phyloP scores from a whole-genome alignment of 768 basidiomycete species.

The Pleurotus eryngii region DNA sequence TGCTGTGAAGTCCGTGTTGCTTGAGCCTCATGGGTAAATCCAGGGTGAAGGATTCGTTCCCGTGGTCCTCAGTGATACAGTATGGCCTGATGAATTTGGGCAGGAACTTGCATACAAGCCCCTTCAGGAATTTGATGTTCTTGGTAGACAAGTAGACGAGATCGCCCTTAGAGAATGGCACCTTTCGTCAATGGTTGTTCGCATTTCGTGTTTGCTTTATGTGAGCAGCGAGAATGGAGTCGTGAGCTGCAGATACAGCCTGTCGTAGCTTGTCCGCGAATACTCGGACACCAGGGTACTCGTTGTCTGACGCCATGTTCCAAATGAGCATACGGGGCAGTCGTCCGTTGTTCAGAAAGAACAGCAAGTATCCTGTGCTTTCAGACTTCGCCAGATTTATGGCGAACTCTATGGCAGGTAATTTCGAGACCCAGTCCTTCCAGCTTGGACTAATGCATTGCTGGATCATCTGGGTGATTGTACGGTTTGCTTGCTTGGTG shows the following conservation, averaged over 20 bases:
- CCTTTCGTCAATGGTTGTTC: background rate
- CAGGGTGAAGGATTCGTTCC: background rate
- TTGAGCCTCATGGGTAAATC: too few relatives aligned
- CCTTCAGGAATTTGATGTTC: constrained; percentile 19
- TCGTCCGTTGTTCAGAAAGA: too few relatives aligned
- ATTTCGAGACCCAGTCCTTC: background rate
- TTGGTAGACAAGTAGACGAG: constrained; percentile 19
- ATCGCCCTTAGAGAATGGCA: constrained; percentile 1
- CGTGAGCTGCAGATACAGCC: constrained; percentile 24
- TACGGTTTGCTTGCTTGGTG: constrained; percentile 23
- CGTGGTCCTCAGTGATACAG: constrained; percentile 10
- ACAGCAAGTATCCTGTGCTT: background rate
- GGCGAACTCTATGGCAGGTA: too few relatives aligned
- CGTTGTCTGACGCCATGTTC: too few relatives aligned
- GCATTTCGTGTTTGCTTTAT: background rate
- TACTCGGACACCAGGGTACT: constrained; percentile 17
- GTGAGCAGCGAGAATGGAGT: constrained; percentile 17
- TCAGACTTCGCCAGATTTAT: constrained; percentile 21
- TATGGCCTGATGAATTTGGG: constrained; percentile 22
- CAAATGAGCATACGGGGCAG: too few relatives aligned
- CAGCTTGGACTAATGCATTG: constrained; percentile 19
- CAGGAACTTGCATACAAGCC: constrained; percentile 29
- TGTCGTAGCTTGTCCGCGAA: constrained; percentile 18
- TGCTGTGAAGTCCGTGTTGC: too few relatives aligned
- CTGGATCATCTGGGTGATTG: constrained; percentile 25